A percentile compares a stretch with the other conserved stretches of the same genome.
Evolutionary conservation across 345 rosid genomes (phyloP).

Genomic region (Populus ilicifolia): DNA sequence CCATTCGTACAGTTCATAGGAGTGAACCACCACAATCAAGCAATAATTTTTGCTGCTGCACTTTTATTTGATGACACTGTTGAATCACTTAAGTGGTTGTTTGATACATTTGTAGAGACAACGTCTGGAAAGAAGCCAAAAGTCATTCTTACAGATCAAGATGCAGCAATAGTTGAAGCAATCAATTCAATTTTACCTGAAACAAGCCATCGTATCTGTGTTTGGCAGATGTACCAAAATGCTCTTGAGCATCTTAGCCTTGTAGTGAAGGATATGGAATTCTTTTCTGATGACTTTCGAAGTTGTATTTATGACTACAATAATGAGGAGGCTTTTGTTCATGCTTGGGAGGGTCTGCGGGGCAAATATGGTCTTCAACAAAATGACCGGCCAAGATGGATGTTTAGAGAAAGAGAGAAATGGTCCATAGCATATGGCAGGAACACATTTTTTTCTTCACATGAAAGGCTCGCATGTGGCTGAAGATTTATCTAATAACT

Average conservation of each 20-base stretch:
- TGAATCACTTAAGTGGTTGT: conserved; percentile 34
- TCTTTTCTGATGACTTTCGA: conserved; percentile 25
- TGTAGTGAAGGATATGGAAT: conserved; percentile 9
- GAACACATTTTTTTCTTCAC: background rate
- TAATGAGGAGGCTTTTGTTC: background rate
- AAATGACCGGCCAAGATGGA: background rate
- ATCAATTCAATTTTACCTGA: conserved; percentile 32
- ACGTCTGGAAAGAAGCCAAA: conserved; percentile 43
- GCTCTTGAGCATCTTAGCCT: conserved; percentile 30
- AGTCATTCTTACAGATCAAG: conserved; percentile 39
- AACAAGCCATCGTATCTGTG: conserved; percentile 21
- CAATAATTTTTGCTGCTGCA: conserved; percentile 32
- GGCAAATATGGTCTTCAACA: background rate
- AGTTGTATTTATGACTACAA: background rate
- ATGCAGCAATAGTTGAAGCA: conserved; percentile 31
- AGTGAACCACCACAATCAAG: conserved; percentile 37
- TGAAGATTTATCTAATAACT: background rate
- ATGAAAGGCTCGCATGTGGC: background rate
- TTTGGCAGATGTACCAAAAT: conserved; percentile 41
- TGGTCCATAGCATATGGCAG: background rate
- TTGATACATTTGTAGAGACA: conserved; percentile 28
- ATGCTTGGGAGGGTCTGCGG: conserved; percentile 1
- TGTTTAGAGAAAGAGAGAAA: background rate
- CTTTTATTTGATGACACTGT: conserved; percentile 36
- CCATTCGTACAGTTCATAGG: conserved; percentile 38